Base-by-base conservation (phyloP, 345 rosid genomes). In the Dimocarpus longan region DNA sequence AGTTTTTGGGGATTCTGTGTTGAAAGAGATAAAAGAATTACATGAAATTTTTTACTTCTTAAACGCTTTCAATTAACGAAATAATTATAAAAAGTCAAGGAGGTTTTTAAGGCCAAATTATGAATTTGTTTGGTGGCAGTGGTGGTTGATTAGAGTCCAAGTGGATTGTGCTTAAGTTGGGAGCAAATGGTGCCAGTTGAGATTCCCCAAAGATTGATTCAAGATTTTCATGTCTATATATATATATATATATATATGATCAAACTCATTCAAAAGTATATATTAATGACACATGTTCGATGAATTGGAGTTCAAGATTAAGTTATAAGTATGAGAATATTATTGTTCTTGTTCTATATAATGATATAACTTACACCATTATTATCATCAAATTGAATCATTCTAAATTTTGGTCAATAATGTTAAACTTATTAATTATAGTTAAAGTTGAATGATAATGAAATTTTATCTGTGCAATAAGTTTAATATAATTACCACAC, bases 131-230 rank as follows among this genome's bases (percentile, higher is more conserved):
- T 32, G 24, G 15, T 32, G 16, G 13, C 16, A 8, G 62, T 73
- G 40, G 76, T 59, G 5, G 56, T 60, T 73, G 76, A 43, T 40
- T 60, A 13, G n/a, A 22, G 15, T 11, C 63, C 69, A 62, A 42
- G 59, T 24, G 43, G 22, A 2, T 18, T 5, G 28, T 43, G 59
- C 77, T 62, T 63, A 2, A 42, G 50, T 1, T 57, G 22, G 63
- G 62, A 73, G 50, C 50, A 72, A 72, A 72, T 72, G 26, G 21
- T 72, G 5, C 32, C 6, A n/a, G 57, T 73, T n/a, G 16, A 62
- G 40, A 74, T 60, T 73, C 68, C 56, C 39, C 2, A 22, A 60
- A 19, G 56, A 42, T 73, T 56, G 1, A 40, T 13, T 73, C 39
- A 59, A 57, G 52, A 59, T 59, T 40, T 0, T 59, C 19, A 32